Conservation (phyloP, 2,329 filamentous ascomycete species). For the Zelopaecilomyces penicillatus region DNA sequence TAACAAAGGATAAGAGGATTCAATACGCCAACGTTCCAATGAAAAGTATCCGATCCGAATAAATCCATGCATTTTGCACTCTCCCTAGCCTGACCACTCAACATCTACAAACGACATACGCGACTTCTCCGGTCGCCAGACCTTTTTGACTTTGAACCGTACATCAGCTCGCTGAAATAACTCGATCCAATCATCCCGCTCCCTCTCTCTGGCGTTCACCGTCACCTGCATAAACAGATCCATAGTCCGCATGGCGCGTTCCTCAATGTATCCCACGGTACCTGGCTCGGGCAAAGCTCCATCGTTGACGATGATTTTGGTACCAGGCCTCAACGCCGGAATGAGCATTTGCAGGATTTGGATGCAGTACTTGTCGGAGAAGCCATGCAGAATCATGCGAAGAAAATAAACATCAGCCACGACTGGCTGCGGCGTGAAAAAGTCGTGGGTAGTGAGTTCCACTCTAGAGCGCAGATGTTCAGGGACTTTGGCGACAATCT, state of each 20-base stretch:
- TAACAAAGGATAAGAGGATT: too few species aligned
- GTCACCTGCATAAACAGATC: constrained; percentile 11
- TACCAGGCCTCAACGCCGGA: constrained; percentile 19
- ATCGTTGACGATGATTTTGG: constrained; percentile 19
- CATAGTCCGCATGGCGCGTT: constrained; percentile 6
- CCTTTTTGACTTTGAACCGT: constrained; percentile 5
- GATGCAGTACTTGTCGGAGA: constrained; percentile 23
- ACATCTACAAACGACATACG: constrained; percentile 13
- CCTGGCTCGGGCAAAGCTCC: constrained; percentile 15
- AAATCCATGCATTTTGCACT: neutral
- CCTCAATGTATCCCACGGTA: constrained; percentile 6
- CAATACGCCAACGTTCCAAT: too few species aligned
- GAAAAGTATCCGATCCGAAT: neutral
- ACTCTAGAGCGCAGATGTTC: constrained; percentile 12
- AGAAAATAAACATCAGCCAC: constrained; percentile 21
- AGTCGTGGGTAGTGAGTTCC: constrained; percentile 18
- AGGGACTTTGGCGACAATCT: constrained; percentile 14
- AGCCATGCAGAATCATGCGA: constrained; percentile 26
- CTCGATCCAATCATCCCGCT: constrained; percentile 7
- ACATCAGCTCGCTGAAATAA: constrained; percentile 7
- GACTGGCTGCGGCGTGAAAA: constrained; percentile 19
- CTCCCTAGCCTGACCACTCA: constrained; percentile 5
- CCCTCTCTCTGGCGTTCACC: constrained; percentile 9
- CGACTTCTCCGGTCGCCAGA: constrained; percentile 12
- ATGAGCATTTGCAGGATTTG: constrained; percentile 22